Evolutionary conservation across 2,329 filamentous ascomycete species (phyloP), one percentile per base, ranked within the genome.

Genomic region (Apiospora koreana): DNA sequence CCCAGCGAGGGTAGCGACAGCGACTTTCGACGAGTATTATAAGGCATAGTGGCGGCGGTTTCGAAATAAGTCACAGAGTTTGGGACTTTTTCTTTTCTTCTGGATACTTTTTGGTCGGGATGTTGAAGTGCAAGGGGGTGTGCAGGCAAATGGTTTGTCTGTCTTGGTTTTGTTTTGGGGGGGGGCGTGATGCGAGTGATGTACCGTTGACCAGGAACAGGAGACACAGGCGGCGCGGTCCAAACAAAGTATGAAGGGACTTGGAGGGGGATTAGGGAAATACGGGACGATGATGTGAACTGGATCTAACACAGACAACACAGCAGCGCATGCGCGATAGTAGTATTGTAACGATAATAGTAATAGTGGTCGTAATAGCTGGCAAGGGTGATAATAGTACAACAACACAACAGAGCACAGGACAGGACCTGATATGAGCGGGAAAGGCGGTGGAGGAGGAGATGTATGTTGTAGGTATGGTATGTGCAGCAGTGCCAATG

Each of bases 21-120:
- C 79, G 94, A 97, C 86, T 98, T 98, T 83, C 95, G 92, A 83
- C 95, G 93, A 76, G 95, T 98, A 83, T 98, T 97, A 87, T 98
- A 98, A 79, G 92, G 93, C 94, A 97, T 97, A 78, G 69, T 77
- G 77, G 72, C 46, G 54, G 50, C 31, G n/a, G 42, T 46, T 67
- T 67, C 35, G 42, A 46, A 41, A 35, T 42, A 31, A n/a, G 65
- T 43, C 35, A 43, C 45, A 31, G 23, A 41, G 18, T 35, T 46
- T 10, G 23, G 16, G n/a, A 25, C 18, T 45, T n/a, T 64, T 35
- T 58, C 8, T 62, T 21, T 35, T 41, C 31, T 25, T 23, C 12
- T 46, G 31, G 10, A n/a, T n/a, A n/a, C n/a, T 46, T 46, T 10
- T 46, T 23, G 54, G 54, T 18, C 28, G 31, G 9, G 31, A n/a